Conservation (phyloP, 352 stramenopile genomes). For the Pythium folliculosum region DNA sequence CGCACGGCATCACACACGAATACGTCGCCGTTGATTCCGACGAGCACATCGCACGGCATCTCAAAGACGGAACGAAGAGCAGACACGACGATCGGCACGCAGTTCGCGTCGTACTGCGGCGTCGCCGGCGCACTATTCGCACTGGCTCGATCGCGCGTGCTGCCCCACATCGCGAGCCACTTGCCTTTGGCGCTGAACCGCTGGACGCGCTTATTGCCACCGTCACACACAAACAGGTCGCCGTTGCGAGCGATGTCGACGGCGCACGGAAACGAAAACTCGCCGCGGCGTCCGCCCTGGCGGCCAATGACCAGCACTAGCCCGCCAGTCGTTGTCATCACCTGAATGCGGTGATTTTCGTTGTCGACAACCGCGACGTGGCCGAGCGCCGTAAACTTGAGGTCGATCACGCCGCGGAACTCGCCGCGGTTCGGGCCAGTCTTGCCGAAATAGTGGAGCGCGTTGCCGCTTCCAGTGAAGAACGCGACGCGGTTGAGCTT, state of each 20-base stretch:
- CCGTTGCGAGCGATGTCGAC: conserved; percentile 43
- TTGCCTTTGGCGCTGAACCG: conserved; percentile 47
- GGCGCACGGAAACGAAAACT: conserved; percentile 43
- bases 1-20: conserved; percentile 44
- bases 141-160: conserved; percentile 19
- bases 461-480: conserved; percentile 51
- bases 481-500: conserved; percentile 59
- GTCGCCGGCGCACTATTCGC: background rate
- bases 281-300: conserved; percentile 32
- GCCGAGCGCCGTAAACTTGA: conserved; percentile 56
- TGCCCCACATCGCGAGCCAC: conserved; percentile 48
- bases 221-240: conserved; percentile 62
- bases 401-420: conserved; percentile 46
- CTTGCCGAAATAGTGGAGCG: conserved; percentile 53
- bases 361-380: conserved; percentile 53
- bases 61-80: conserved; percentile 37
- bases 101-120: conserved; percentile 22
- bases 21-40: conserved; percentile 38
- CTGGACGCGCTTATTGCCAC: conserved; percentile 64
- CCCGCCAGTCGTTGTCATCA: conserved; percentile 48
- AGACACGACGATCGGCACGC: conserved; percentile 12
- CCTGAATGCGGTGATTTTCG: conserved; percentile 60
- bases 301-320: conserved; percentile 42
- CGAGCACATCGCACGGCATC: conserved; percentile 26
- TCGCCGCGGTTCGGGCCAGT: conserved; percentile 42